Evolutionary conservation across 2,329 filamentous ascomycete genomes (phyloP).

Genomic region (Ambrosiella xylebori): DNA sequence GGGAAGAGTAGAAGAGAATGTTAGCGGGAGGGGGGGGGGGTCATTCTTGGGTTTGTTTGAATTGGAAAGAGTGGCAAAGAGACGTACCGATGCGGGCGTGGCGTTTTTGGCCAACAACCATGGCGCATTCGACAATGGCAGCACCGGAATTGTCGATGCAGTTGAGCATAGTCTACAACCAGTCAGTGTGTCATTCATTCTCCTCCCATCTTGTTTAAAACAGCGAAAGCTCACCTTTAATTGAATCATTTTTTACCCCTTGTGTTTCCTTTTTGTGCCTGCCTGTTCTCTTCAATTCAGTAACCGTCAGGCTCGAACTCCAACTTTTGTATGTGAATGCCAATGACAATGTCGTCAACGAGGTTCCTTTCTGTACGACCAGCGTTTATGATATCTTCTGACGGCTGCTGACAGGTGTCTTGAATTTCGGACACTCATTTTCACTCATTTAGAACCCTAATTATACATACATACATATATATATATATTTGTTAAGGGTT

Average conservation of each 20-base stretch:
- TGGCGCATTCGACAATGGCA: constrained; percentile 88
- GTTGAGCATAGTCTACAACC: constrained; percentile 71
- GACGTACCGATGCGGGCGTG: constrained; percentile 67
- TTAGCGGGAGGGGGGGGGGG: not conserved
- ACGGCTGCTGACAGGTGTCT: no score
- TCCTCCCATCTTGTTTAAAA: not conserved
- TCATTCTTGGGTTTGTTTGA: constrained; percentile 8
- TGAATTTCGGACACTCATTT: no score
- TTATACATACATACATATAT: no score
- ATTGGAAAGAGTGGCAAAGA: not conserved
- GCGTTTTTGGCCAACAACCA: constrained; percentile 79
- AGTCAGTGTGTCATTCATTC: not conserved
- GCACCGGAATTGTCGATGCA: constrained; percentile 99
- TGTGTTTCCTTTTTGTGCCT: not conserved
- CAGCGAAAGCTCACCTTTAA: constrained; percentile 43
- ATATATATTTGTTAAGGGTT: no score
- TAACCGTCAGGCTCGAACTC: no score
- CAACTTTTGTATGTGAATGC: no score
- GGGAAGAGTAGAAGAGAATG: not conserved
- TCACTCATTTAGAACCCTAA: no score
- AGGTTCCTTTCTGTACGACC: no score
- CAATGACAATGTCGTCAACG: no score
- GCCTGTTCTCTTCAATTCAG: no score
- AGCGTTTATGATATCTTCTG: no score
- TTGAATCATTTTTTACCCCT: constrained; percentile 60